Percentiles rank a stretch among this genome's conserved stretches.
These are phyloP conservation scores for Kernera saxatilis DNA, from an alignment of 345 rosid species.

Conservation along the genomic window DNA sequence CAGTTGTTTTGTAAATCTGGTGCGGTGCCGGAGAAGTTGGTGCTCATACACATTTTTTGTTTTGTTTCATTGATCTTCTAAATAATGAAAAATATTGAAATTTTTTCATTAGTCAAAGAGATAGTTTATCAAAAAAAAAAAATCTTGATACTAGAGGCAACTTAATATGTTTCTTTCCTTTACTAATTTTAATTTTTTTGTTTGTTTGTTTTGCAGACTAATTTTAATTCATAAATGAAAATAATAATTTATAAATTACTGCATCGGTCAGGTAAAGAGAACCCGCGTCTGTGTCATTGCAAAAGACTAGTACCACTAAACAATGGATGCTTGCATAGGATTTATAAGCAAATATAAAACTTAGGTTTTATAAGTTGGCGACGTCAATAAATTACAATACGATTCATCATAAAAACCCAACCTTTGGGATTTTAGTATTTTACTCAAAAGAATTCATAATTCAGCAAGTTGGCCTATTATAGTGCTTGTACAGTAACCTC, in stretches of 20 bases:
- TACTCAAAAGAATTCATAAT: not conserved
- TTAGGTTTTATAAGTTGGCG: not conserved
- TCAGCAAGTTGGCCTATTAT: not conserved
- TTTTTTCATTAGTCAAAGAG: not conserved
- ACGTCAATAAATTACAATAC: not conserved
- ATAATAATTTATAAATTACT: not conserved
- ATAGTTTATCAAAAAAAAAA: no score
- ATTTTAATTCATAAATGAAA: not conserved
- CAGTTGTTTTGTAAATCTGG: not conserved
- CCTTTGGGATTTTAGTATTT: not conserved
- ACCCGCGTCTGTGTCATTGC: not conserved
- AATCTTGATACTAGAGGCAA: not conserved
- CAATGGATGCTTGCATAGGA: not conserved
- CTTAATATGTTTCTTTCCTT: not conserved
- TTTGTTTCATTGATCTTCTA: not conserved
- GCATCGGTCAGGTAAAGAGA: not conserved
- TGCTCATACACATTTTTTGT: not conserved
- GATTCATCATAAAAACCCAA: not conserved
- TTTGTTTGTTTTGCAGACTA: no score
- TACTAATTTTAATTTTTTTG: not conserved
- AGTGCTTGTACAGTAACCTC: not conserved
- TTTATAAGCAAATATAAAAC: not conserved
- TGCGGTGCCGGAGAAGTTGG: not conserved
- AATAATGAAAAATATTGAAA: no score
- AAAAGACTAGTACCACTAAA: not conserved